Percentiles rank a stretch among this genome's conserved stretches.
Evolutionary conservation across 177 flowering plant genomes (phyloP).

Genomic region (Telopea speciosissima): DNA sequence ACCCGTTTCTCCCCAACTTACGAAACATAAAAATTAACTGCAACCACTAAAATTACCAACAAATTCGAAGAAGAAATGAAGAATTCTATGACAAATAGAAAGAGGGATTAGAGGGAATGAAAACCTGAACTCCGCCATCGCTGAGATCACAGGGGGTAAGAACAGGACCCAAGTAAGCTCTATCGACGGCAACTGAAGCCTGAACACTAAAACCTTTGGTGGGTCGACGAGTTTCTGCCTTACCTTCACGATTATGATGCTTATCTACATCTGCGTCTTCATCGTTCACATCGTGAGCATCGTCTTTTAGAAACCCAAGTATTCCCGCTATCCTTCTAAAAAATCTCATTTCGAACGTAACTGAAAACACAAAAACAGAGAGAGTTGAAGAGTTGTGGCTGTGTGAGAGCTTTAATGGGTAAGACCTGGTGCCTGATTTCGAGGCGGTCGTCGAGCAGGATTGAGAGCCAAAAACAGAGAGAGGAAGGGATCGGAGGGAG

Average conservation of each 20-base stretch:
- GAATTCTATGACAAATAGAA: background rate
- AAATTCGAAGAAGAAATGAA: background rate
- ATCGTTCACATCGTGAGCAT: slow-evolving; percentile 32
- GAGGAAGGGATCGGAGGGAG: no score
- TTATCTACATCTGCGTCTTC: slow-evolving; percentile 21
- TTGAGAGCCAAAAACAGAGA: no score
- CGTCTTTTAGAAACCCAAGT: slow-evolving; percentile 53
- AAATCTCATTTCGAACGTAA: slow-evolving; percentile 37
- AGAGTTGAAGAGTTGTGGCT: no score
- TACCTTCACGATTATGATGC: slow-evolving; percentile 5
- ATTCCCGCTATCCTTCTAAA: slow-evolving; percentile 51
- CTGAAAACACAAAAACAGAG: background rate
- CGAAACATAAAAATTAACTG: background rate
- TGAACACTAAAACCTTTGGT: slow-evolving; percentile 66
- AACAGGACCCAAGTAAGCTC: slow-evolving; percentile 42
- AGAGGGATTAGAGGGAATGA: background rate
- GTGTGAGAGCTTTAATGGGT: no score
- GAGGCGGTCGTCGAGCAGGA: no score
- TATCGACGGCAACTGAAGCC: slow-evolving; percentile 62
- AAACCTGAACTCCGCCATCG: slow-evolving; percentile 84
- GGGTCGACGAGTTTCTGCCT: slow-evolving; percentile 23
- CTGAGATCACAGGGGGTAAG: slow-evolving; percentile 40
- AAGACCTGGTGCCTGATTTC: no score
- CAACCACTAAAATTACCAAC: background rate
- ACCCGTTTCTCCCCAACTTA: background rate